These are phyloP conservation scores for Coemansia sp. DNA, from an alignment of 192 early-diverging fungal species.

Conservation along the genomic window DNA sequence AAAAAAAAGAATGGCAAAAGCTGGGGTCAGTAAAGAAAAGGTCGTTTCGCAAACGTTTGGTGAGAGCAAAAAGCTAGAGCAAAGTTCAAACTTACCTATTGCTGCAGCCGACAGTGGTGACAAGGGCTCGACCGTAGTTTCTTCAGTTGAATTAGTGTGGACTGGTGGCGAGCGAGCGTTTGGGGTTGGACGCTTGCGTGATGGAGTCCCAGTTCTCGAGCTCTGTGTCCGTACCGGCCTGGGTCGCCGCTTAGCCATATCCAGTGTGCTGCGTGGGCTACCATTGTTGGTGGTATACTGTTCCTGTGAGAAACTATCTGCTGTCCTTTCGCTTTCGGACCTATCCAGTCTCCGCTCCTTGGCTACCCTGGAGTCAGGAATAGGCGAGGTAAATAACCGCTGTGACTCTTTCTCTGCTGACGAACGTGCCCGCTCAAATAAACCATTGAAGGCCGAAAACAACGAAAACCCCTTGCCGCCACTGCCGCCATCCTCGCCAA, in stretches of 20 bases:
- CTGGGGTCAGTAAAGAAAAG: neutral
- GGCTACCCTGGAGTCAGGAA: neutral
- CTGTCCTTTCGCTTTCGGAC: neutral
- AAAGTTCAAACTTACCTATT: neutral
- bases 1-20: too few relatives aligned
- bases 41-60: neutral
- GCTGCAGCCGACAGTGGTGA: neutral
- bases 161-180: neutral
- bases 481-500: conserved; percentile 8
- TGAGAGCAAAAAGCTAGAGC: neutral
- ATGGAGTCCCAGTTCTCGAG: neutral
- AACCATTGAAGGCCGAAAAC: conserved; percentile 43
- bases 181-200: neutral
- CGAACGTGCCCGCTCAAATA: conserved; percentile 47
- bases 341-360: conserved; percentile 9
- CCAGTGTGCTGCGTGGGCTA: neutral
- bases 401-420: conserved; percentile 52
- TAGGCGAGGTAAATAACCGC: conserved; percentile 30
- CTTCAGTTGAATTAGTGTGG: neutral
- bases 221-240: neutral
- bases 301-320: neutral
- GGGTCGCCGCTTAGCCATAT: conserved; percentile 4
- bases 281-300: neutral
- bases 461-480: conserved; percentile 36
- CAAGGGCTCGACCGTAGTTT: neutral